phyloP scores from a whole-genome alignment of 495 filamentous ascomycete genomes.

The Penicillium verhagenii region DNA sequence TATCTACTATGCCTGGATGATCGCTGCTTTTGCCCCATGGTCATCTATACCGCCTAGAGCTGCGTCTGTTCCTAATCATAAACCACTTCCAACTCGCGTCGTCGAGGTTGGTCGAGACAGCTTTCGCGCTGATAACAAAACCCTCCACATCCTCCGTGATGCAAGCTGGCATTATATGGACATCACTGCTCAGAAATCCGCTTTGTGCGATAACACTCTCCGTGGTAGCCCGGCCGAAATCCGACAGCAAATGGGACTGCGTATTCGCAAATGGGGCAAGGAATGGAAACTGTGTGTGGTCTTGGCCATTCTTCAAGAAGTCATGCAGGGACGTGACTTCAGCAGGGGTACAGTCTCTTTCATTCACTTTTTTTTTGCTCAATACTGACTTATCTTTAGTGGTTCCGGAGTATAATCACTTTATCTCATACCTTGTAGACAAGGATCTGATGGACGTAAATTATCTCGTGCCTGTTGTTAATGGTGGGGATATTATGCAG shows the following conservation, averaged over 20 bases:
- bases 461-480: slow-evolving; percentile 58
- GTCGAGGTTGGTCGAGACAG: slow-evolving; percentile 68
- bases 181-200: slow-evolving; percentile 60
- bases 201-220: slow-evolving; percentile 27
- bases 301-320: slow-evolving; percentile 66
- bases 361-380: not conserved
- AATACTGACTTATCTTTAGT: slow-evolving; percentile 25
- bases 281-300: slow-evolving; percentile 76
- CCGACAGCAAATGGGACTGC: slow-evolving; percentile 65
- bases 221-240: slow-evolving; percentile 37
- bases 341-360: slow-evolving; percentile 27
- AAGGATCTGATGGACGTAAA: slow-evolving; percentile 42
- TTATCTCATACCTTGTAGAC: slow-evolving; percentile 45
- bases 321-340: slow-evolving; percentile 41
- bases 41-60: slow-evolving; percentile 49
- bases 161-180: slow-evolving; percentile 56
- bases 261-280: slow-evolving; percentile 72
- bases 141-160: slow-evolving; percentile 61
- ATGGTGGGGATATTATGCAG: slow-evolving; percentile 63
- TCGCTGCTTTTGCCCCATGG: slow-evolving; percentile 77
- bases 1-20: slow-evolving; percentile 69
- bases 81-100: slow-evolving; percentile 49
- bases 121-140: slow-evolving; percentile 73
- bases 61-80: slow-evolving; percentile 41
- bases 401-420: slow-evolving; percentile 42